Base-by-base conservation (phyloP, 2,329 filamentous ascomycete species). In the Alternaria triticina region DNA sequence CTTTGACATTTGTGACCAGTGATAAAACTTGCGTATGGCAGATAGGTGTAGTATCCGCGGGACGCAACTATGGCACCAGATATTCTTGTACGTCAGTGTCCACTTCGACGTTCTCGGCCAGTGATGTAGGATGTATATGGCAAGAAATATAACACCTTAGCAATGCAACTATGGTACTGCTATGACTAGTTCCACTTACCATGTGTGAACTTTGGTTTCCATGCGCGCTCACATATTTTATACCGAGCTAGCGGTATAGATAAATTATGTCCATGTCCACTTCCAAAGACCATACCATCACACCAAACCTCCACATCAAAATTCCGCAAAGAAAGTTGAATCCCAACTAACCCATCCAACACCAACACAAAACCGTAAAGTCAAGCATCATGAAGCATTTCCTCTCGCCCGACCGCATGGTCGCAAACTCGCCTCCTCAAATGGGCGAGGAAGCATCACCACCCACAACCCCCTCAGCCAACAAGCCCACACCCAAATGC, bases 151-250 rank as follows among this genome's bases (percentile, higher is more conserved):
- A 17, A 17, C 3, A 40, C 17, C n/a, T 17, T 8, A 17, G n/a
- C 36, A 40, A 40, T 17, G 15, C 36, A 40, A 40, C 36, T 40
- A 40, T 40, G n/a, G 36, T 40, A 40, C 36, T 40, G 36, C n/a
- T 17, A 40, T 40, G n/a, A 40, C n/a, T 40, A 17, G 36, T 1
- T 40, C 33, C 8, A 15, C 33, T 40, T n/a, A 40, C 15, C 33
- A 40, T 40, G 9, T 40, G n/a, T 4, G 36, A 4, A 40, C 36
- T 3, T 17, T 40, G 15, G n/a, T 40, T 17, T 40, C 8, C 36
- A 17, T 17, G 36, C 8, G 9, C 36, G 15, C n/a, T 17, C 36
- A 40, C 15, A 40, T 17, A 40, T 17, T 40, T 40, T 11, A 40
- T 40, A 17, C 5, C n/a, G 3, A 40, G 36, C 36, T 40, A 40